A percentile compares a stretch with the other conserved stretches of the same genome.
Evolutionary conservation across 257 asterid genomes (phyloP).

Genomic region (Solanum sejunctum): DNA sequence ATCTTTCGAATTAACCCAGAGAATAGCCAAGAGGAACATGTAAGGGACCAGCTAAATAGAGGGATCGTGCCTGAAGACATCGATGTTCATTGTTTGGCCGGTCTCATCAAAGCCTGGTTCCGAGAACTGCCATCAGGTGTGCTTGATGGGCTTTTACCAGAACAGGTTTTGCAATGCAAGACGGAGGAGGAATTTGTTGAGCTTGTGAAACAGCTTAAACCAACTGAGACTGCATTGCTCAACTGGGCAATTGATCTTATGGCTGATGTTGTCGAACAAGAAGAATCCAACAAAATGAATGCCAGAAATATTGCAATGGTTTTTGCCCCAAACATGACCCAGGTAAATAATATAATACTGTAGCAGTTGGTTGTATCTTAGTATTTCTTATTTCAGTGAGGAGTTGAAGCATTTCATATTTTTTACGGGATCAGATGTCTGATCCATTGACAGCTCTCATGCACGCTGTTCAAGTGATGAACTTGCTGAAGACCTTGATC

Average conservation of each 20-base stretch:
- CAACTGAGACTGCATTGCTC: slow-evolving; percentile 66
- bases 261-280: slow-evolving; percentile 97
- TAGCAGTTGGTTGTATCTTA: not conserved
- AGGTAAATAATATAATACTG: slow-evolving; percentile 23
- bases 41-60: slow-evolving; percentile 77
- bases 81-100: slow-evolving; percentile 91
- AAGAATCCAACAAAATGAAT: slow-evolving; percentile 86
- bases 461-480: slow-evolving; percentile 99
- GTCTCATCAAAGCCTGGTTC: slow-evolving; percentile 94
- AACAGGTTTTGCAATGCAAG: slow-evolving; percentile 69
- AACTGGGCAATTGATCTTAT: slow-evolving; percentile 92
- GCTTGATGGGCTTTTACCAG: slow-evolving; percentile 81
- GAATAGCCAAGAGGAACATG: slow-evolving; percentile 80
- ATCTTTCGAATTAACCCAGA: slow-evolving; percentile 94
- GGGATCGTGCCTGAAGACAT: slow-evolving; percentile 85
- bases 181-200: slow-evolving; percentile 67
- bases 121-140: slow-evolving; percentile 86
- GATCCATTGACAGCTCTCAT: slow-evolving; percentile 95
- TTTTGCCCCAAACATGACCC: slow-evolving; percentile 93
- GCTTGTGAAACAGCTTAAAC: slow-evolving; percentile 64
- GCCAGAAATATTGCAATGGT: slow-evolving; percentile 96
- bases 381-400: not conserved
- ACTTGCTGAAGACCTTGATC: slow-evolving; percentile 78
- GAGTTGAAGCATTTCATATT: not conserved
- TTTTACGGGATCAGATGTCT: slow-evolving; percentile 53